Base-by-base conservation (phyloP, 2,329 filamentous ascomycete genomes). In the Pseudogymnoascus sp. region DNA sequence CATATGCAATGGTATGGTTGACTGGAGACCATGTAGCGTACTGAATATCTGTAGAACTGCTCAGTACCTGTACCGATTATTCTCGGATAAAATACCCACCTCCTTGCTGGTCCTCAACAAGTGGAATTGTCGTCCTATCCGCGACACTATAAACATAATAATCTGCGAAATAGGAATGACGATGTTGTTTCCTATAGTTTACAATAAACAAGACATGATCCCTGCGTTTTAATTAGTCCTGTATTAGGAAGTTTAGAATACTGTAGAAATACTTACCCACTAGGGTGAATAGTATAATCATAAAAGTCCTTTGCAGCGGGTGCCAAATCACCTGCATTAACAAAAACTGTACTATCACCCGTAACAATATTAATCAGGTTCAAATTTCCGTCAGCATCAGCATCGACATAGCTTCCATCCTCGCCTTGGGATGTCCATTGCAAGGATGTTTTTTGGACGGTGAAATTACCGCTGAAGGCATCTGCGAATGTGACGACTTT, bases 141-240 rank as follows among this genome's bases (percentile, higher is more conserved):
- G 74, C 75, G 9, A 86, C 78, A 63, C 88, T 80, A 52, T 85
- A 77, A 18, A 89, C 73, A 45, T 82, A 78, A 70, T 88, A 89
- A 68, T 88, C 79, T 33, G 85, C 80, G 68, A 83, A 84, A 71
- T 84, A 88, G 5, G 84, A 85, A 71, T 87, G 74, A 1, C 85
- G 81, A 67, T 88, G 88, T 68, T 85, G 80, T 71, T 86, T 85
- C 12, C 82, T 88, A 69, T 82, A 79, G 66, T 88, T 88, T 59
- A 82, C 77, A 1, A 84, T 77, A 72, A 84, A 82, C 15, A 88
- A 72, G 0, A 88, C 77, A 59, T 79, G 78, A 19, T 76, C 77
- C 5, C 34, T 37, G 34, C 34, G 34, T 37, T 37, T 15, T 37
- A 37, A 37, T 37, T n/a, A 37, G 34, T 37, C 7, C n/a, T 6